Evolutionary conservation across 1,284 basidiomycete species (phyloP), one percentile per base, ranked within the genome.

Genomic region (Ceratobasidium sp.): DNA sequence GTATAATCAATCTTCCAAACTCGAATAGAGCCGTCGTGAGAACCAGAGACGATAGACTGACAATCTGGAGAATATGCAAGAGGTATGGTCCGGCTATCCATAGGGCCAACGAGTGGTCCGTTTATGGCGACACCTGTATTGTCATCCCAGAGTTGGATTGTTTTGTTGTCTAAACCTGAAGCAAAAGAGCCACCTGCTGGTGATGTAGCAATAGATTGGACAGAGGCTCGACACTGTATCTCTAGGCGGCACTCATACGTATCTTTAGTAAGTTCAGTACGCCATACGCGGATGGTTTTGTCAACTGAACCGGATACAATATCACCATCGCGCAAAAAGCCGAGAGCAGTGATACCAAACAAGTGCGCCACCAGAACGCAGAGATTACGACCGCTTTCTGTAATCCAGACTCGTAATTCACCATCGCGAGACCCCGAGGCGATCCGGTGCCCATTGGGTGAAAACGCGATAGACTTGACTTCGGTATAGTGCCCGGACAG

Each of bases 361-460:
- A 23, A 52, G n/a, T 52, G 50, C 15, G 15, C 50, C 15, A 52
- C 50, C 50, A 52, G 50, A 52, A 23, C 15, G 50, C 50, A 15
- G 50, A 52, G 50, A 15, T 15, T 23, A 23, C 15, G 38, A 15
- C 67, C 57, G 9, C 20, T 79, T n/a, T 42, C 13, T 17, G 46
- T 61, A 59, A 56, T 52, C 68, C 68, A 70, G 6, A 70, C 20
- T 7, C 26, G n/a, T 12, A 70, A 26, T 10, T 13, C 33, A 7
- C 33, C 13, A 26, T 70, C 48, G 6, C 17, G 12, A n/a, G 68
- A 56, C 13, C 50, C 50, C 7, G 68, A 56, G n/a, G 40, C 56
- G 46, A 70, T n/a, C 15, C 33, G 33, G 13, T 12, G 12, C 33
- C 64, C 74, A n/a, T 77, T 50, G 0, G 74, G 74, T 9, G 64